These are phyloP conservation scores for Metschnikowia arizonensis DNA, from an alignment of 805 yeast species.

Conservation along the genomic window DNA sequence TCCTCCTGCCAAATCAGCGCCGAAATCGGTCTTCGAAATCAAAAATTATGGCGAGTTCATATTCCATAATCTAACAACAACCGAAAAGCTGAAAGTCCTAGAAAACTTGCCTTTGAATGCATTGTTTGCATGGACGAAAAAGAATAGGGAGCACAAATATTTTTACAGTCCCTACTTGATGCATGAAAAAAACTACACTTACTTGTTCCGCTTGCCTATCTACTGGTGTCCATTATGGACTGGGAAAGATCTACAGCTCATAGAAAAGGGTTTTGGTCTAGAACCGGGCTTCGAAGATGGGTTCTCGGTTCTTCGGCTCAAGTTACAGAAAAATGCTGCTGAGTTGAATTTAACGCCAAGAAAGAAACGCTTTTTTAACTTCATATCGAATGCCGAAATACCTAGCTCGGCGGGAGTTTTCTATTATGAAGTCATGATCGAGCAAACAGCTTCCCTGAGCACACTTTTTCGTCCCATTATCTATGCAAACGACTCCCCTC, in stretches of 20 bases:
- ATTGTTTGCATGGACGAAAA: conserved; percentile 14
- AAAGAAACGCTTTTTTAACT: conserved; percentile 30
- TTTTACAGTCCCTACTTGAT: conserved; percentile 28
- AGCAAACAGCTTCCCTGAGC: conserved; percentile 31
- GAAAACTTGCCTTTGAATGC: conserved; percentile 9
- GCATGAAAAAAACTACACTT: conserved; percentile 21
- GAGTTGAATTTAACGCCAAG: neutral
- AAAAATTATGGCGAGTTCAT: conserved; percentile 15
- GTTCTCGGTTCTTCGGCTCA: conserved; percentile 26
- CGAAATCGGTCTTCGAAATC: conserved; percentile 10
- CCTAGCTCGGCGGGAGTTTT: conserved; percentile 32
- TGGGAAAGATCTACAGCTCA: conserved; percentile 19
- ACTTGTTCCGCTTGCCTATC: conserved; percentile 33
- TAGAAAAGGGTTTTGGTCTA: conserved; percentile 26
- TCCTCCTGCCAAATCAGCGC: neutral
- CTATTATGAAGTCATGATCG: conserved; percentile 39
- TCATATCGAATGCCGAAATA: conserved; percentile 35
- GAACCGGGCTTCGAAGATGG: conserved; percentile 26
- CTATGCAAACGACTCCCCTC: conserved; percentile 30
- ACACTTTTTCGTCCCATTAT: conserved; percentile 32
- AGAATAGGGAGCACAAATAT: conserved; percentile 20
- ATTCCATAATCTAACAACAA: conserved; percentile 4
- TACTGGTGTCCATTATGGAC: conserved; percentile 39
- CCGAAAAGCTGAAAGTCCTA: neutral
- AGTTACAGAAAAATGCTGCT: conserved; percentile 6